Base-by-base conservation (phyloP, 1,139 yeast genomes). In the Protomyces arabidopsidicola region DNA sequence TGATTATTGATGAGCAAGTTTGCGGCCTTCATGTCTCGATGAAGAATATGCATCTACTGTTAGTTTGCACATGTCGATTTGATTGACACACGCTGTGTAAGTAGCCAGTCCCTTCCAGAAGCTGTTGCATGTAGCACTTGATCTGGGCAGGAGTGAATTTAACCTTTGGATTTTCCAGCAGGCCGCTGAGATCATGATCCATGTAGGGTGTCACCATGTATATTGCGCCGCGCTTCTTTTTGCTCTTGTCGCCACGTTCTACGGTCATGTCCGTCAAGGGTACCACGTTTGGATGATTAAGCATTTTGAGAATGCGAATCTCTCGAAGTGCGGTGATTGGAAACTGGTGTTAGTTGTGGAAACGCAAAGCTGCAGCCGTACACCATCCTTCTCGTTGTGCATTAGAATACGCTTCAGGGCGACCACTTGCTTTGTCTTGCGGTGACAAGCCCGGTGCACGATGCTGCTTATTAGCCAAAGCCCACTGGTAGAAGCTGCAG, bases 321-420 rank as follows among this genome's bases (percentile, higher is more conserved):
- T 95, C 99, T 68, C 99, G 81, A 75, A 91, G 82, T 3, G 98
- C 97, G 0, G 98, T 95, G 27, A 95, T 86, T 0, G 99, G 98
- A 73, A 93, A 90, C 39, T 69, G 51, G 3, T 38, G 36, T 34
- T 14, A 31, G 53, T 24, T 35, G 16, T 22, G 18, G 4, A 22
- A 18, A 5, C 66, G 60, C n/a, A 38, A 12, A 2, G 10, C 31
- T 22, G 34, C 24, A 27, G 14, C 16, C 34, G 22, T 67, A 69
- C 71, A 3, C 96, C 93, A 70, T 90, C 97, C 70, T 88, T 89
- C 55, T 88, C 90, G 63, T 88, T 87, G 71, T 88, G 93, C 68
- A 88, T 83, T 24, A 91, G 78, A 58, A 93, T 83, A 72, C 88
- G 89, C 74, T 95, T 95, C 70, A 95, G 78, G 1, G 97, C 97